Evolutionary conservation across 768 basidiomycete genomes (phyloP).

Genomic region (Boletus reticuloceps): DNA sequence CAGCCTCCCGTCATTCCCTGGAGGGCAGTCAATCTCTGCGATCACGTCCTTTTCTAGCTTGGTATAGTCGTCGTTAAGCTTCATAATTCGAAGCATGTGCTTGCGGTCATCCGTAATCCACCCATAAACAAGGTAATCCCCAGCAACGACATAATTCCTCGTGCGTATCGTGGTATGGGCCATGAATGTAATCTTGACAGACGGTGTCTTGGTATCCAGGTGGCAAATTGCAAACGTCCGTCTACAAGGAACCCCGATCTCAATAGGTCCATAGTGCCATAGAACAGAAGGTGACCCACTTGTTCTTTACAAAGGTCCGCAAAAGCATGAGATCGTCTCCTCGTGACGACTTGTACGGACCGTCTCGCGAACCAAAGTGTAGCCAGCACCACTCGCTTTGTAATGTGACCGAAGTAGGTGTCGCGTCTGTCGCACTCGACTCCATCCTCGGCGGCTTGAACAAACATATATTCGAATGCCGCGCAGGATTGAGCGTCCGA

Average conservation of each 20-base stretch:
- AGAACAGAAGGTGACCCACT: conserved; percentile 11
- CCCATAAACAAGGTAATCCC: conserved; percentile 28
- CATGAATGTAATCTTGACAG: conserved; percentile 23
- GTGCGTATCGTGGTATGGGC: conserved; percentile 22
- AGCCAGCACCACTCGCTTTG: conserved; percentile 32
- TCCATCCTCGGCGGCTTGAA: conserved; percentile 17
- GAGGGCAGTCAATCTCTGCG: conserved; percentile 28
- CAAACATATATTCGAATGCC: conserved; percentile 30
- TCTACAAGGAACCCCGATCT: not conserved
- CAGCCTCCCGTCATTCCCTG: conserved; percentile 24
- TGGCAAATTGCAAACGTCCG: conserved; percentile 27
- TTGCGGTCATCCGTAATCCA: conserved; percentile 30
- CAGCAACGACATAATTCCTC: conserved; percentile 24
- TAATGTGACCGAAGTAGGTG: conserved; percentile 19
- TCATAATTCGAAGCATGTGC: conserved; percentile 30
- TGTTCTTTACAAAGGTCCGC: conserved; percentile 26
- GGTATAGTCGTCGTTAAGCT: conserved; percentile 26
- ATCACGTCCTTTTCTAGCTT: conserved; percentile 18
- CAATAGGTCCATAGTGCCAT: not conserved
- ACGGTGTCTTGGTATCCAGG: conserved; percentile 25
- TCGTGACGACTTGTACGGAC: conserved; percentile 31
- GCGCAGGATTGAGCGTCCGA: conserved; percentile 26
- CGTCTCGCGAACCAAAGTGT: conserved; percentile 18
- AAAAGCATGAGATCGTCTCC: conserved; percentile 29
- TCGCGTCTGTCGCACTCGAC: not conserved